Evolutionary conservation across 148 eudicot genomes (phyloP), one percentile per base, ranked within the genome.

Genomic region (Nepenthes mirabilis): DNA sequence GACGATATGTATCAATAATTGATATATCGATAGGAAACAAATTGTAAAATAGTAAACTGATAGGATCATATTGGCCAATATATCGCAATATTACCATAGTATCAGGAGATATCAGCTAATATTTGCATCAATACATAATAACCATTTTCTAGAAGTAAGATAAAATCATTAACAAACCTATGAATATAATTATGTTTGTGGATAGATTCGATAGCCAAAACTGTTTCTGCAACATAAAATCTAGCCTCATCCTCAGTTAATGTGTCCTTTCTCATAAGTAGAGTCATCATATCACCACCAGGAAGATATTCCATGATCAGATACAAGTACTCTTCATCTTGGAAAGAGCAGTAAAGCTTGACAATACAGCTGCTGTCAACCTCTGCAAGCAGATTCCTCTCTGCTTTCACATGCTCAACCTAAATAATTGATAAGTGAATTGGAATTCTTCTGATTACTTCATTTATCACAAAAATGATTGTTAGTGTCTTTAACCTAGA

Each of bases 201-300:
- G 65, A 91, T 91, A 43, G 97, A 91, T 78, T 87, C 93, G 65
- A 91, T 83, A 32, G 97, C 97, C 79, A 91, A 83, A 68, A 91
- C 82, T 62, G 97, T 91, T 77, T 91, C 97, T 14, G 95, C 95
- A 65, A 91, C 82, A 64, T 91, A 91, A 81, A 91, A 91, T 75
- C 84, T 79, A 37, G 95, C 83, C 67, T 87, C 97, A 69, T 91
- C 82, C 58, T 87, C 95, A 43, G 90, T 87, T 70, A 91, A 77
- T 52, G 82, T 91, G 57, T 91, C 97, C 79, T 91, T 91, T 71
- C 97, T 85, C 97, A 91, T 91, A 53, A 91, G 83, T 66, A 91
- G 71, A 14, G 95, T 91, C 97, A 91, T 91, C 95, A 91, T 83
- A 75, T 91, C 97, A 68, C 97, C 97, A 59, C 97, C 97, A 55